Percentiles rank a stretch among this genome's conserved stretches.
Conservation (phyloP, 2,329 filamentous ascomycete genomes). For the Cladobotryum mycophilum region DNA sequence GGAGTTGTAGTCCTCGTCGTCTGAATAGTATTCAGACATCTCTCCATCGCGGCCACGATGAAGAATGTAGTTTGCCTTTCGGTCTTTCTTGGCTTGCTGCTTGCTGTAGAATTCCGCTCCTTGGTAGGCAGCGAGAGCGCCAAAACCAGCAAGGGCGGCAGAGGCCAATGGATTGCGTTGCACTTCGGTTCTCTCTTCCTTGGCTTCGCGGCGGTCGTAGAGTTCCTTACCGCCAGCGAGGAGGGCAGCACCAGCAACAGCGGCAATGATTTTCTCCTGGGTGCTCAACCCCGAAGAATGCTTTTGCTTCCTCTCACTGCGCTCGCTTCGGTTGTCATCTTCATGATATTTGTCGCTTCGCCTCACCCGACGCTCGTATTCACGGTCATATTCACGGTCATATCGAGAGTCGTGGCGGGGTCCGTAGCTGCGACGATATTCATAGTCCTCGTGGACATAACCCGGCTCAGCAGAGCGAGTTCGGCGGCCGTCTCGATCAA, state of each 20-base stretch:
- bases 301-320: conserved; percentile 36
- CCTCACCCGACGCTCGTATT: conserved; percentile 38
- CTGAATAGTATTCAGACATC: conserved; percentile 48
- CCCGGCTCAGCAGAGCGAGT: conserved; percentile 58
- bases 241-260: conserved; percentile 57
- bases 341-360: conserved; percentile 47
- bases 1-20: conserved; percentile 40
- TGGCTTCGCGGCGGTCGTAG: conserved; percentile 56
- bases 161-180: conserved; percentile 54
- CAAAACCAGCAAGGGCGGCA: conserved; percentile 56
- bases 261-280: conserved; percentile 61
- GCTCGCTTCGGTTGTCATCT: conserved; percentile 44
- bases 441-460: conserved; percentile 50
- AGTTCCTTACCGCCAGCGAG: conserved; percentile 62
- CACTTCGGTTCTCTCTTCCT: conserved; percentile 41
- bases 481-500: conserved; percentile 49
- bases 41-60: conserved; percentile 50
- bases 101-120: conserved; percentile 59
- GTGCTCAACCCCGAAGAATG: conserved; percentile 38
- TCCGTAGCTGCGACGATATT: conserved; percentile 46
- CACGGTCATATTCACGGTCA: conserved; percentile 31
- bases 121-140: conserved; percentile 57
- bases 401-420: conserved; percentile 29
- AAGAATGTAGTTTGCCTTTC: conserved; percentile 46
- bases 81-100: conserved; percentile 50